Base-by-base conservation (phyloP, 2,329 filamentous ascomycete genomes). In the Cryphonectria nitschkei region DNA sequence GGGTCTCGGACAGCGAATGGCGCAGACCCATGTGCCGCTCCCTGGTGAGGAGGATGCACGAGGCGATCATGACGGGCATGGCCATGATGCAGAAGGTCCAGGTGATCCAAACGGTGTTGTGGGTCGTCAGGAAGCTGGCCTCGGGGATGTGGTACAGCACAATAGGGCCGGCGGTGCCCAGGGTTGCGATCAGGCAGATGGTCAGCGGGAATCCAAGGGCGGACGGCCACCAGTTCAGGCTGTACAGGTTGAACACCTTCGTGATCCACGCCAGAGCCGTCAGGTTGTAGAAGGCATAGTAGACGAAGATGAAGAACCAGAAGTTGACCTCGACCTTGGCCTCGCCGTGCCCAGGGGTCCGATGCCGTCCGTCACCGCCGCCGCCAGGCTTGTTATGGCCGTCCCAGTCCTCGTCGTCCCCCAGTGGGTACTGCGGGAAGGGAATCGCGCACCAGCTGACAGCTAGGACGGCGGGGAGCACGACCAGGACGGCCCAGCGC, bases 31-130 rank as follows among this genome's bases (percentile, higher is more conserved):
- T 83, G 74, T 91, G 89, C 11, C 90, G 86, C 79, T 90, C 88
- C 72, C 90, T 88, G 46, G 85, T 87, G 77, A 90, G 85, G 29
- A 92, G 83, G 74, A 92, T 90, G 70, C 85, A 80, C 76, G 90
- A 89, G 26, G 90, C 89, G 70, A 90, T 88, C 62, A 87, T 83
- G n/a, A 92, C 88, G 2, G 90, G 90, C 81, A 91, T 84, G 58
- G 89, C 88, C 90, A 92, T 92, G 75, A 89, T 89, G 76, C 90
- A 83, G 78, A 92, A 92, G 0, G 89, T 91, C 87, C 90, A 91
- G 11, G 87, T 86, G 73, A 91, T 89, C 90, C 90, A 92, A 1
- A 86, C 84, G 1, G 90, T 91, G 78, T 92, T 92, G 80, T 91
- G 88, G 9, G 82, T 78, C 13, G 86, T 88, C 61, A 91, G 79